Percentiles rank a stretch among this genome's conserved stretches.
Evolutionary conservation across 768 basidiomycete genomes (phyloP).

Genomic region (Leucocoprinus leucothites): DNA sequence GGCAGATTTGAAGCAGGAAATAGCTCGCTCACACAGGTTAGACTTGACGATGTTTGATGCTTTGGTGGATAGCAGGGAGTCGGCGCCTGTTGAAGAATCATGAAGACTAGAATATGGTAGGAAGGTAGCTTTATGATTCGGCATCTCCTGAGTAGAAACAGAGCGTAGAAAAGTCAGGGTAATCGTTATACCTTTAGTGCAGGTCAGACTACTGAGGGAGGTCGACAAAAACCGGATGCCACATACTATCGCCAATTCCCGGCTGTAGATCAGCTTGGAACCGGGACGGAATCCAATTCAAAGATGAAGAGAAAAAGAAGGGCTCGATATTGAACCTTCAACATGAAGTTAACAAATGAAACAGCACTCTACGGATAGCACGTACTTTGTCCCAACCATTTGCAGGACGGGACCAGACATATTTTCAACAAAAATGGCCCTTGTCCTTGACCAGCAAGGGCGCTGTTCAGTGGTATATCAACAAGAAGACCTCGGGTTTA

Average conservation of each 20-base stretch:
- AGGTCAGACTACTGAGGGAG: neutral
- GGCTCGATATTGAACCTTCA: slow-evolving; percentile 53
- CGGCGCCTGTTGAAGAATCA: neutral
- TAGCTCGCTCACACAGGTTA: neutral
- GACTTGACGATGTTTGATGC: neutral
- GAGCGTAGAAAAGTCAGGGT: slow-evolving; percentile 43
- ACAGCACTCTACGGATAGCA: slow-evolving; percentile 1
- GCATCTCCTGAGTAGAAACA: slow-evolving; percentile 13
- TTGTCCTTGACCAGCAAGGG: slow-evolving; percentile 27
- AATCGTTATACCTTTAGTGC: slow-evolving; percentile 46
- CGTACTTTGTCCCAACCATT: slow-evolving; percentile 55
- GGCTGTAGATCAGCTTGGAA: slow-evolving; percentile 46
- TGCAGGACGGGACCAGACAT: slow-evolving; percentile 47
- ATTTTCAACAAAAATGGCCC: slow-evolving; percentile 50
- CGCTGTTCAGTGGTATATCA: slow-evolving; percentile 2
- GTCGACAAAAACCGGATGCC: neutral
- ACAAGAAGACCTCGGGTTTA: too few species aligned
- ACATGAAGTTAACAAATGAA: neutral
- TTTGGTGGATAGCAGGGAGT: neutral
- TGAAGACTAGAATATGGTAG: neutral
- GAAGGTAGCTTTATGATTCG: slow-evolving; percentile 10
- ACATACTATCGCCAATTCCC: slow-evolving; percentile 46
- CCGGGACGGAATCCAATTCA: slow-evolving; percentile 63
- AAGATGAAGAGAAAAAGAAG: slow-evolving; percentile 59
- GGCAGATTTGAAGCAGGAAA: neutral